A percentile compares a stretch with the other conserved stretches of the same genome.
Conservation (phyloP, 1,284 basidiomycete genomes). For the Laetiporus sulphureus region DNA sequence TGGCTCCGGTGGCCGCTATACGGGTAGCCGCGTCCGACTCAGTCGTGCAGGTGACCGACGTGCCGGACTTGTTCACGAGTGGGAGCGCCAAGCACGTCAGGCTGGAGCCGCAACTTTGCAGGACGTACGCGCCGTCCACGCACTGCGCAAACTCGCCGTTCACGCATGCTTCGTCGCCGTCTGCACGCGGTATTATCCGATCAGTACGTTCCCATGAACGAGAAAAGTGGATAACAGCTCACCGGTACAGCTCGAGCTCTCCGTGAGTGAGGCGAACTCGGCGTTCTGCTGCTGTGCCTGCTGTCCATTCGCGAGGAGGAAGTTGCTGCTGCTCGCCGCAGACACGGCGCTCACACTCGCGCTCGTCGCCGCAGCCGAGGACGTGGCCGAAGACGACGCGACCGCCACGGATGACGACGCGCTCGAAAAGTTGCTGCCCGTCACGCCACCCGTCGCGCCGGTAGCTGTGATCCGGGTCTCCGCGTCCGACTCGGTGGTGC, state of each 20-base stretch:
- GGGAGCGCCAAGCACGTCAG: slow-evolving; percentile 49
- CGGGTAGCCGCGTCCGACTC: slow-evolving; percentile 42
- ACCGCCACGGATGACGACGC: slow-evolving; percentile 6
- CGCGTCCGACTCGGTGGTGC: slow-evolving; percentile 38
- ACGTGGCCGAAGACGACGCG: slow-evolving; percentile 4
- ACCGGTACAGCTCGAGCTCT: slow-evolving; percentile 33
- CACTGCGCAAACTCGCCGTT: slow-evolving; percentile 34
- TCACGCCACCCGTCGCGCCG: slow-evolving; percentile 40
- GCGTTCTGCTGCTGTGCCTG: slow-evolving; percentile 46
- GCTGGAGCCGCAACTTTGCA: slow-evolving; percentile 33
- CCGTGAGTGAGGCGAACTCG: slow-evolving; percentile 37
- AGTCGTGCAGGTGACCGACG: slow-evolving; percentile 50
- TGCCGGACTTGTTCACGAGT: slow-evolving; percentile 50
- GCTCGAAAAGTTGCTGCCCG: slow-evolving; percentile 19
- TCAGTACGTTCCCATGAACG: too few relatives aligned
- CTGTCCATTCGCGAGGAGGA: slow-evolving; percentile 39
- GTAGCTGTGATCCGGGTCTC: slow-evolving; percentile 34
- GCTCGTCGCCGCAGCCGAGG: background rate
- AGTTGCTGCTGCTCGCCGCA: slow-evolving; percentile 16
- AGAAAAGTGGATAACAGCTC: too few relatives aligned
- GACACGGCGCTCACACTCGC: slow-evolving; percentile 10
- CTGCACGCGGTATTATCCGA: slow-evolving; percentile 23
- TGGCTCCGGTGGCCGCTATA: slow-evolving; percentile 46
- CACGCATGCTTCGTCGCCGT: slow-evolving; percentile 35
- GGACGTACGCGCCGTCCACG: slow-evolving; percentile 35